Conservation (phyloP, 345 rosid species). For the Geranium brycei region DNA sequence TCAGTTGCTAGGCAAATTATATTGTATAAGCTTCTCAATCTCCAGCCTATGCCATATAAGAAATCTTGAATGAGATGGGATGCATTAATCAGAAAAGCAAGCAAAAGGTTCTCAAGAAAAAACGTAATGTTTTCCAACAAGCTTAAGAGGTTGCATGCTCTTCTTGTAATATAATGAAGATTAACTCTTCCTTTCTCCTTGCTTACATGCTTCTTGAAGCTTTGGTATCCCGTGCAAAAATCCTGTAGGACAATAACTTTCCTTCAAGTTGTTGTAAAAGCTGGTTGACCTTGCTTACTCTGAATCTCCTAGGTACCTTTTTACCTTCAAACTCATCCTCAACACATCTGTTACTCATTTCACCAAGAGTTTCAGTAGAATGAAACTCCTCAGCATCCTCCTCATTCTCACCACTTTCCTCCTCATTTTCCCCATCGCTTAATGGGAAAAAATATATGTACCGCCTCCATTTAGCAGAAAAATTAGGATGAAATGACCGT, state of each 20-base stretch:
- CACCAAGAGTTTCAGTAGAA: conserved; percentile 11
- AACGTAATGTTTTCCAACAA: neutral
- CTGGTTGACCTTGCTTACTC: conserved; percentile 53
- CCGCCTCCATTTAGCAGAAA: conserved; percentile 93
- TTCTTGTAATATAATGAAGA: too few relatives aligned
- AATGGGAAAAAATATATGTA: conserved; percentile 83
- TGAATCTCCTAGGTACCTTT: conserved; percentile 42
- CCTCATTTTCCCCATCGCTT: conserved; percentile 31
- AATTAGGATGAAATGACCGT: conserved; percentile 82
- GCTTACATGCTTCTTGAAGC: conserved; percentile 85
- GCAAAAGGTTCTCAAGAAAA: neutral
- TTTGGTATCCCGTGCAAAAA: conserved; percentile 92
- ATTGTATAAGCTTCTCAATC: too few relatives aligned
- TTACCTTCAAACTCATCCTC: conserved; percentile 26
- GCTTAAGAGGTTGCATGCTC: neutral
- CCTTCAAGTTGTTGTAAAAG: conserved; percentile 75
- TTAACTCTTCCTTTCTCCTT: neutral
- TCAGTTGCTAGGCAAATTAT: neutral
- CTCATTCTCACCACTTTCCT: conserved; percentile 20
- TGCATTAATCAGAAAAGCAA: neutral
- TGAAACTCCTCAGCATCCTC: conserved; percentile 15
- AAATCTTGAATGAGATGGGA: neutral
- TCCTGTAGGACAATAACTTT: conserved; percentile 62
- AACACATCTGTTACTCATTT: conserved; percentile 20
- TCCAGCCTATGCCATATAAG: too few relatives aligned